Conservation (phyloP, 805 yeast genomes). For the Saccharomycopsis selenospora region DNA sequence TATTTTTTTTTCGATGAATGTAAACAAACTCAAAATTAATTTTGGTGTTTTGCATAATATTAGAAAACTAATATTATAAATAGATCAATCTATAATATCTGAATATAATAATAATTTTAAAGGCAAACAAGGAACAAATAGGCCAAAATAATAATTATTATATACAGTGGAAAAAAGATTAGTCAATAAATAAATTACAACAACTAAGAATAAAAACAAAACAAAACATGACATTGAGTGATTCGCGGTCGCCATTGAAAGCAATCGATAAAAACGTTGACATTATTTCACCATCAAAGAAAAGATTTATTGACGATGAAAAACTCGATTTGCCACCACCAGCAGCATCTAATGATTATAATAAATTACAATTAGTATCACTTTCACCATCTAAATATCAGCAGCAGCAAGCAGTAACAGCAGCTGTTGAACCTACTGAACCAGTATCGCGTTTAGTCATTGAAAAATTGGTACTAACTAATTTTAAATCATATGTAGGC, state of each 20-base stretch:
- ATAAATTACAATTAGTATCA: constrained; percentile 4
- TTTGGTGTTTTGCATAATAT: no score
- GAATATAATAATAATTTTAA: no score
- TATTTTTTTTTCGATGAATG: no score
- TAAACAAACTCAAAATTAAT: no score
- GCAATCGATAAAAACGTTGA: constrained; percentile 11
- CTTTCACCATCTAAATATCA: constrained; percentile 14
- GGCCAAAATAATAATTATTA: no score
- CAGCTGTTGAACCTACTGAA: constrained; percentile 23
- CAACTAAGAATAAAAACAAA: no score
- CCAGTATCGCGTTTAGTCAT: constrained; percentile 63
- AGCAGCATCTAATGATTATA: constrained; percentile 2
- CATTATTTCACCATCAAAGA: constrained; percentile 19
- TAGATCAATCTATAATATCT: no score
- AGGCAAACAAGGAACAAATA: no score
- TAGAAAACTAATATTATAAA: no score
- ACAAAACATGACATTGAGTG: constrained; percentile 16
- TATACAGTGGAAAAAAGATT: no score
- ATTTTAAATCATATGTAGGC: constrained; percentile 96
- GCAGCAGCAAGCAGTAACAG: not conserved
- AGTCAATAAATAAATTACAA: no score
- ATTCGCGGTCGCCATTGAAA: constrained; percentile 16
- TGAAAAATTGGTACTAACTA: constrained; percentile 60
- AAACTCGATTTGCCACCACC: constrained; percentile 18
- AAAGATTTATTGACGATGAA: constrained; percentile 20